These are phyloP conservation scores for Gypsophila paniculata DNA, from an alignment of 179 eudicot genomes.

Conservation along the genomic window DNA sequence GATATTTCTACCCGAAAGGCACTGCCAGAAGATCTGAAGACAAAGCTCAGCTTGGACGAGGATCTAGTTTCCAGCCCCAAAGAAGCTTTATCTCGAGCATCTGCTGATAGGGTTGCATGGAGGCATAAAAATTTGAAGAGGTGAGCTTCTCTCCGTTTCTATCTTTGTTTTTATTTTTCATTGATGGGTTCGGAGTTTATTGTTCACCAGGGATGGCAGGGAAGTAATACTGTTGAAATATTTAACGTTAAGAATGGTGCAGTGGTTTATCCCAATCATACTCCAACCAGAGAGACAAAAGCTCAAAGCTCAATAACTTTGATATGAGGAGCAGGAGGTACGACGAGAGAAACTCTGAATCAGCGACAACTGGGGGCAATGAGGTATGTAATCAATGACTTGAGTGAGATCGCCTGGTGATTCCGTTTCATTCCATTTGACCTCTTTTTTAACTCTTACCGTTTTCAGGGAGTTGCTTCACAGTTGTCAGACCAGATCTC, in stretches of 20 bases:
- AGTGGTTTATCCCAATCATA: slow-evolving; percentile 77
- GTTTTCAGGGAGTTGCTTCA: slow-evolving; percentile 47
- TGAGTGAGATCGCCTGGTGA: background rate
- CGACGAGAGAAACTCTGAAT: slow-evolving; percentile 44
- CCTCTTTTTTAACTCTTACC: background rate
- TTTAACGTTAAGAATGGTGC: slow-evolving; percentile 20
- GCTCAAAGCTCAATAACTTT: slow-evolving; percentile 37
- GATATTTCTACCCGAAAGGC: slow-evolving; percentile 39
- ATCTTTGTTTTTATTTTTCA: background rate
- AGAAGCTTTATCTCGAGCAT: slow-evolving; percentile 65
- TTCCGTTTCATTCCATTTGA: slow-evolving; percentile 1
- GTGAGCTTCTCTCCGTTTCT: slow-evolving; percentile 22
- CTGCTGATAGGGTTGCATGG: slow-evolving; percentile 50
- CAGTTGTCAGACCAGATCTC: slow-evolving; percentile 82
- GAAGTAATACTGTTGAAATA: background rate
- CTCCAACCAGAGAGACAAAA: slow-evolving; percentile 51
- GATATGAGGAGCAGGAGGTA: slow-evolving; percentile 38
- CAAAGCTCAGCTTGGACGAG: slow-evolving; percentile 82
- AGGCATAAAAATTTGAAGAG: slow-evolving; percentile 52
- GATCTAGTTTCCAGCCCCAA: slow-evolving; percentile 67
- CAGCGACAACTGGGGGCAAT: slow-evolving; percentile 31
- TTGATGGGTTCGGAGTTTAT: background rate
- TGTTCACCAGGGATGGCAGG: slow-evolving; percentile 6
- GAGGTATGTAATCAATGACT: slow-evolving; percentile 35
- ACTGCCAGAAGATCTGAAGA: slow-evolving; percentile 76